Evolutionary conservation across 768 basidiomycete genomes (phyloP), one percentile per base, ranked within the genome.

Genomic region (Suillus lakei): DNA sequence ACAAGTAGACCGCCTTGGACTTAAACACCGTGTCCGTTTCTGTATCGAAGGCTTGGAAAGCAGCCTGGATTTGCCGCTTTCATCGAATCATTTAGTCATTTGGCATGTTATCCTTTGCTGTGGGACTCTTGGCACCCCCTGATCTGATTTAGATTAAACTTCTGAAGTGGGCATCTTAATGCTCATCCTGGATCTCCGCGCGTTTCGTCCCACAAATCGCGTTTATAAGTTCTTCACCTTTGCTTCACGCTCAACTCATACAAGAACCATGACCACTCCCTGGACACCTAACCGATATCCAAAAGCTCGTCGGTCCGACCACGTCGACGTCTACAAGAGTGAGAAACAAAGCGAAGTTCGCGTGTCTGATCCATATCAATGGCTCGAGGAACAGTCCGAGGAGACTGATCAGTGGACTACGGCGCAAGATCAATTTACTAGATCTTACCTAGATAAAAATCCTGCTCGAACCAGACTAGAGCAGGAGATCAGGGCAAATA

Each of bases 311-410:
- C 86, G 91, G 60, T 86, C 85, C 8, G 86, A 90, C 70, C 86
- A 89, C 71, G 78, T 88, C 56, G 90, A 92, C 74, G 74, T 83
- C 39, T 95, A 91, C 79, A 84, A 88, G 73, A 91, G 88, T 75
- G 84, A 86, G 69, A 74, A 78, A 53, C 76, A 81, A n/a, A 91
- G 89, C 28, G 72, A 86, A 61, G 88, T 93, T 46, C 78, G 77
- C 44, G 87, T 95, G 0, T 76, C 81, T 5, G 89, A 93, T 75
- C 91, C 92, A 7, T 92, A 92, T 78, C 78, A 84, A 51, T 93
- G 92, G 91, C 81, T 95, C 26, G 91, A 93, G 66, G 78, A 85
- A 34, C 75, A 88, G 68, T 81, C 83, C 32, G 77, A 84, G 21
- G 91, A 93, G 74, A 91, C 88, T 0, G 83, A 89, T 58, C 72